Evolutionary conservation across 2,329 filamentous ascomycete genomes (phyloP).

Genomic region (Colletotrichum orchidophilum): DNA sequence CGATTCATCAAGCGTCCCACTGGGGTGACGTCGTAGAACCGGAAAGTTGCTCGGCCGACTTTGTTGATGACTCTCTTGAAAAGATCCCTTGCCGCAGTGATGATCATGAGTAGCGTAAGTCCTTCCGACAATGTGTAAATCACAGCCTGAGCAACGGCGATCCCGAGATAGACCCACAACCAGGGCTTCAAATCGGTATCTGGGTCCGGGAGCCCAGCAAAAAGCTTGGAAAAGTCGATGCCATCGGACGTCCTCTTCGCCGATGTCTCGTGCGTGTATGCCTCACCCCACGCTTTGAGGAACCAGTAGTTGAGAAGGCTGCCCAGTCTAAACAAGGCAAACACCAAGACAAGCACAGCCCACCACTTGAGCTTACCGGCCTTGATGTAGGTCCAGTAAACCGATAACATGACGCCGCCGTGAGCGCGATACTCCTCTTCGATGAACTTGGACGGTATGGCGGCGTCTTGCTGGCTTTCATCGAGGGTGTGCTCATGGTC

Average conservation of each 20-base stretch:
- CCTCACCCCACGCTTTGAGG: slow-evolving; percentile 87
- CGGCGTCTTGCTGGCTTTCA: slow-evolving; percentile 56
- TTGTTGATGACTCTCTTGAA: slow-evolving; percentile 77
- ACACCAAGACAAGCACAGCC: slow-evolving; percentile 69
- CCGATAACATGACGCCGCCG: slow-evolving; percentile 77
- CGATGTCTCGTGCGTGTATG: slow-evolving; percentile 55
- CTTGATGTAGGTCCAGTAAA: slow-evolving; percentile 88
- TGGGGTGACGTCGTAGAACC: slow-evolving; percentile 91
- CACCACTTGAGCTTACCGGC: slow-evolving; percentile 82
- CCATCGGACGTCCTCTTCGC: neutral
- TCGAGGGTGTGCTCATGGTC: slow-evolving; percentile 40
- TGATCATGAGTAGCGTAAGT: slow-evolving; percentile 80
- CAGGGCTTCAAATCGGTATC: slow-evolving; percentile 75
- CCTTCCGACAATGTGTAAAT: slow-evolving; percentile 70
- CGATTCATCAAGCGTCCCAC: slow-evolving; percentile 92
- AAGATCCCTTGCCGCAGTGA: slow-evolving; percentile 78
- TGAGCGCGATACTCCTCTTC: slow-evolving; percentile 80
- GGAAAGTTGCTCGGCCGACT: slow-evolving; percentile 83
- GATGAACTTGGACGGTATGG: slow-evolving; percentile 78
- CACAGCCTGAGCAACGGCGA: slow-evolving; percentile 70
- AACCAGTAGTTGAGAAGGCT: slow-evolving; percentile 80
- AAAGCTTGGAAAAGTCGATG: slow-evolving; percentile 40
- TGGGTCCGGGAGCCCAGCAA: slow-evolving; percentile 71
- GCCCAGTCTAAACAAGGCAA: slow-evolving; percentile 70
- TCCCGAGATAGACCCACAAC: slow-evolving; percentile 74